Conservation (phyloP, 148 eudicot genomes). For the Euryodendron excelsum region DNA sequence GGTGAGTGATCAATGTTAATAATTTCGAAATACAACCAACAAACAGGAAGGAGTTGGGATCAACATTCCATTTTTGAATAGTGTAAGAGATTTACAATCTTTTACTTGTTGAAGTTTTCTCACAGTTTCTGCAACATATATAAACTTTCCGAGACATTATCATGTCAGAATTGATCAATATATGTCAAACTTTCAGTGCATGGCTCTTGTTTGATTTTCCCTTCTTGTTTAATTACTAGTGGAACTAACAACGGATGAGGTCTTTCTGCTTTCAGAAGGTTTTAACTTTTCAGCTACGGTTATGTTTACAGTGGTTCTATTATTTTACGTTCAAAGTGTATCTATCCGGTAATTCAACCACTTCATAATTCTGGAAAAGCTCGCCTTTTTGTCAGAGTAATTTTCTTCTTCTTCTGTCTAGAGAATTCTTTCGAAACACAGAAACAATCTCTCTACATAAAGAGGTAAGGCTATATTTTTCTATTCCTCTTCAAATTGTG, state of each 20-base stretch:
- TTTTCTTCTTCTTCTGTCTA: no score
- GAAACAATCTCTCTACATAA: no score
- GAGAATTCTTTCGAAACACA: no score
- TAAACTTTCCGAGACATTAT: not conserved
- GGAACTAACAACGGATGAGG: not conserved
- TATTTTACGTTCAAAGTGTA: no score
- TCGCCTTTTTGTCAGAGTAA: no score
- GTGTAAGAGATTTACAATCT: not conserved
- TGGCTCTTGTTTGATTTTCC: slow-evolving; percentile 1
- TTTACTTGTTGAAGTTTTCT: not conserved
- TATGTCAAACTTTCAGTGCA: no score
- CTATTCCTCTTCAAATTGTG: no score
- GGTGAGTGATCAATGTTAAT: not conserved
- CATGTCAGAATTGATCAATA: not conserved
- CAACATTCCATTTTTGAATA: not conserved
- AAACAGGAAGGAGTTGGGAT: not conserved
- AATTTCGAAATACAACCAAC: not conserved
- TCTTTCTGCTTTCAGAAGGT: not conserved
- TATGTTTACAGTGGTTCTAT: no score
- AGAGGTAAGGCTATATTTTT: no score
- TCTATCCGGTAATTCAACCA: no score
- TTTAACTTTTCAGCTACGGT: not conserved
- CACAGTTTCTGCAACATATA: not conserved
- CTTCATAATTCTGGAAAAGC: no score
- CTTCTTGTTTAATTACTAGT: not conserved